Evolutionary conservation across 1,139 yeast species (phyloP).

Genomic region (Hansenula lynferdii): DNA sequence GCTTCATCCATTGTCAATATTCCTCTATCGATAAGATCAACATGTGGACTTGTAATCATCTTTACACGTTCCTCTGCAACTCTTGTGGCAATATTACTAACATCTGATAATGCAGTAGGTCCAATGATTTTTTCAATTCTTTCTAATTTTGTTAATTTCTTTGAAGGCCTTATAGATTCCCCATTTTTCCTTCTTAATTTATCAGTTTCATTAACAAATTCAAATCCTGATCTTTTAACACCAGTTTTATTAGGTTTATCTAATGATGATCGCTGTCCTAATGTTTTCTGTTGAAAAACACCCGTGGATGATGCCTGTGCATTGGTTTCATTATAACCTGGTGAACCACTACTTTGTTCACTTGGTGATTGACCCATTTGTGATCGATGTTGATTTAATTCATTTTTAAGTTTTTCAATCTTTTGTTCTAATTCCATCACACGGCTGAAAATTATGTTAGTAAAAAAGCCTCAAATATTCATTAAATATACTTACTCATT

Average conservation of each 20-base stretch:
- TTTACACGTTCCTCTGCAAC: slow-evolving; percentile 36
- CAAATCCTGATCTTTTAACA: background rate
- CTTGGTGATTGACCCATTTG: slow-evolving; percentile 7
- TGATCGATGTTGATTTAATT: slow-evolving; percentile 9
- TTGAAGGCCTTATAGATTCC: background rate
- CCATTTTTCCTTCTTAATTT: background rate
- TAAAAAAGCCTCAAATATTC: background rate
- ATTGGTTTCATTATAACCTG: too few species aligned
- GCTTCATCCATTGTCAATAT: slow-evolving; percentile 48
- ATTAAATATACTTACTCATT: slow-evolving; percentile 9
- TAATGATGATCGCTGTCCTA: slow-evolving; percentile 1
- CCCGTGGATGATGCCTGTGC: too few species aligned
- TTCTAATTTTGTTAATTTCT: slow-evolving; percentile 9
- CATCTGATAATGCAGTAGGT: slow-evolving; percentile 23
- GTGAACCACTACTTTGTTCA: background rate
- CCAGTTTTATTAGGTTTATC: too few species aligned
- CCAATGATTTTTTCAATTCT: slow-evolving; percentile 17
- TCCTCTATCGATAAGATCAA: slow-evolving; percentile 46
- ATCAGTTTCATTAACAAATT: slow-evolving; percentile 7
- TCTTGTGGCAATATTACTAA: slow-evolving; percentile 32
- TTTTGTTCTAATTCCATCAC: slow-evolving; percentile 32
- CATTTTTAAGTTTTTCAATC: slow-evolving; percentile 26
- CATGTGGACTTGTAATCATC: slow-evolving; percentile 25
- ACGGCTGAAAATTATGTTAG: slow-evolving; percentile 17
- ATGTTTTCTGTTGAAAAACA: background rate